Percentiles rank a stretch among this genome's conserved stretches.
Conservation (phyloP, 2,329 filamentous ascomycete genomes). For the Ophiostoma novo-ulmi region DNA sequence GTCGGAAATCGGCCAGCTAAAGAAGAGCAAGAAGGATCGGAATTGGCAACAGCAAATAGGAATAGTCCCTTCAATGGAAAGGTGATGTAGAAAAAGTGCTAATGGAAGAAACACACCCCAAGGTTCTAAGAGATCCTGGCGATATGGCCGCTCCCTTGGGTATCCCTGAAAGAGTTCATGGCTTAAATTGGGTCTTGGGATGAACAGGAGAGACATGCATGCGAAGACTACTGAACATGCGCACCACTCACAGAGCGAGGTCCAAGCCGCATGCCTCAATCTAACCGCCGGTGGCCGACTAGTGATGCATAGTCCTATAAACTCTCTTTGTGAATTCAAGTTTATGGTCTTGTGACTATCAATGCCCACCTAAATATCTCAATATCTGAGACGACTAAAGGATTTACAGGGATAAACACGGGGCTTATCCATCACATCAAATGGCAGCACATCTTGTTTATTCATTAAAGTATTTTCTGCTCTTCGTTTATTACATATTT, state of each 20-base stretch:
- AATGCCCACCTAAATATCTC: too few species aligned
- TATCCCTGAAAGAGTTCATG: neutral
- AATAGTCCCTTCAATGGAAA: neutral
- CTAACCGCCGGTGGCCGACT: neutral
- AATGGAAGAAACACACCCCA: too few species aligned
- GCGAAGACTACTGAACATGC: neutral
- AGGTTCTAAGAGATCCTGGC: neutral
- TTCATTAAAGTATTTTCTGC: neutral
- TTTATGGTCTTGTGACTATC: neutral
- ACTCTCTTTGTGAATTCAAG: neutral
- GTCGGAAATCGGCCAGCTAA: neutral
- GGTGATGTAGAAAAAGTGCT: neutral
- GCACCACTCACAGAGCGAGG: slow-evolving; percentile 5
- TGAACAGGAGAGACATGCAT: neutral
- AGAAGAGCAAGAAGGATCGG: neutral
- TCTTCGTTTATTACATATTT: neutral
- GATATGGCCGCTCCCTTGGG: neutral
- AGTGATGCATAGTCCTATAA: neutral
- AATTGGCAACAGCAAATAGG: neutral
- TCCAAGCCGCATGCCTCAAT: neutral
- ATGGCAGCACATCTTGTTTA: neutral
- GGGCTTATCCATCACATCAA: neutral
- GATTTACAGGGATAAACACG: neutral
- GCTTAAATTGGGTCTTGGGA: neutral
- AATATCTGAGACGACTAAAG: neutral